These are phyloP conservation scores for Tricholomella constricta DNA, from an alignment of 768 basidiomycete species.

Conservation along the genomic window DNA sequence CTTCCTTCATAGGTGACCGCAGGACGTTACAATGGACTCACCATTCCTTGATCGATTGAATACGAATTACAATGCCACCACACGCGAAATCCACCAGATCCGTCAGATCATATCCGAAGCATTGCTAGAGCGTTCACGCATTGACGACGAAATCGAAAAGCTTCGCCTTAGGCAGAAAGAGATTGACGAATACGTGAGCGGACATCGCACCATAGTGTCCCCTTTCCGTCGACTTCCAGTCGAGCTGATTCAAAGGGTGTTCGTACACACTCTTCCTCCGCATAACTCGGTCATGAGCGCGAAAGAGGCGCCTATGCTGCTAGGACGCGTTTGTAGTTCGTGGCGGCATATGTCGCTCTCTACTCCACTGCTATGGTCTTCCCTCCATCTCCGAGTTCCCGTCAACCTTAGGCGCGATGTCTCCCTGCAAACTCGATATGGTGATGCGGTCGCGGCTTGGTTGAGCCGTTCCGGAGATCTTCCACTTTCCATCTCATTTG, in stretches of 20 bases:
- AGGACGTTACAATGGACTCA: no score
- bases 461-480: neutral
- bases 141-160: neutral
- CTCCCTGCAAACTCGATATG: neutral
- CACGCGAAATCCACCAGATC: neutral
- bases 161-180: neutral
- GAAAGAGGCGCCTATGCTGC: constrained; percentile 3
- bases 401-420: neutral
- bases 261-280: neutral
- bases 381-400: neutral
- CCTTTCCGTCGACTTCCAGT: neutral
- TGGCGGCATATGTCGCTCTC: constrained; percentile 2
- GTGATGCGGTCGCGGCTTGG: constrained; percentile 1
- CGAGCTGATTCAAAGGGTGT: constrained; percentile 2
- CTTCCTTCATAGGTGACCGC: no score
- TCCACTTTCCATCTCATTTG: constrained; percentile 6
- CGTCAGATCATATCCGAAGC: neutral
- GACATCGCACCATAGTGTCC: constrained; percentile 1
- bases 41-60: constrained; percentile 1
- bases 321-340: constrained; percentile 2
- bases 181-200: neutral
- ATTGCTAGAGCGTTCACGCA: neutral
- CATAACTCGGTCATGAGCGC: constrained; percentile 1
- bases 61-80: constrained; percentile 5
- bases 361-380: neutral